Percentiles rank a stretch among this genome's conserved stretches.
These are phyloP conservation scores for Pelagophyceae sp. DNA, from an alignment of 352 stramenopile genomes.

Conservation along the genomic window DNA sequence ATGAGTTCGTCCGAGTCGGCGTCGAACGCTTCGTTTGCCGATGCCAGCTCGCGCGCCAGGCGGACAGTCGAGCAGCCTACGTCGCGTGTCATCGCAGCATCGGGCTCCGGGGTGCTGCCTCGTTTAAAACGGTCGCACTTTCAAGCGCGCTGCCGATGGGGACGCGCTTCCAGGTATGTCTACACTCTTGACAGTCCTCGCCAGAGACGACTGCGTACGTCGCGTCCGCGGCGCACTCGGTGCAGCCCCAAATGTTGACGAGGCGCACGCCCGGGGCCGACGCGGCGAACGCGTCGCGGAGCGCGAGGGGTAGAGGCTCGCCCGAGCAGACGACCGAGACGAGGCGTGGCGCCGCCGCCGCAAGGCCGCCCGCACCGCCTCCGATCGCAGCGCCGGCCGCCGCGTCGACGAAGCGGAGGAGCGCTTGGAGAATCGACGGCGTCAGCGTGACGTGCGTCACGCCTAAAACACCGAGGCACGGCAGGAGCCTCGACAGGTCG, in stretches of 20 bases:
- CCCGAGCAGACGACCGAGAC: background rate
- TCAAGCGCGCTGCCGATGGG: background rate
- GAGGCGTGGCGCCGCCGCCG: no score
- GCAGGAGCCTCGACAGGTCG: background rate
- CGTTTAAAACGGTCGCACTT: background rate
- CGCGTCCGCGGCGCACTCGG: background rate
- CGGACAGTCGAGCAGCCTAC: no score
- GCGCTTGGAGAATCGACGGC: background rate
- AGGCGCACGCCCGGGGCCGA: background rate
- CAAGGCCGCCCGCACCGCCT: background rate
- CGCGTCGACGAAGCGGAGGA: background rate
- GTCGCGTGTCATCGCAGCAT: no score
- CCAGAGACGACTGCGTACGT: background rate
- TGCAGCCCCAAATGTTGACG: slow-evolving; percentile 15
- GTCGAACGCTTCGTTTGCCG: no score
- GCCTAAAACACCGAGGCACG: background rate
- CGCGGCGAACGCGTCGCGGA: background rate
- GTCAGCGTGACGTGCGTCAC: background rate
- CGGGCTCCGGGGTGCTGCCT: no score
- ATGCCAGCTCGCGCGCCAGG: no score
- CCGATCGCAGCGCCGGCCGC: no score
- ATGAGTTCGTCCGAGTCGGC: background rate
- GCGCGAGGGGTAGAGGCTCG: background rate
- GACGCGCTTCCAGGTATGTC: background rate
- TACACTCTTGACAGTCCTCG: no score